A percentile compares a stretch with the other conserved stretches of the same genome.
These are phyloP conservation scores for Ampelocalamus luodianensis DNA, from an alignment of 176 grass and related monocot species.

Conservation along the genomic window DNA sequence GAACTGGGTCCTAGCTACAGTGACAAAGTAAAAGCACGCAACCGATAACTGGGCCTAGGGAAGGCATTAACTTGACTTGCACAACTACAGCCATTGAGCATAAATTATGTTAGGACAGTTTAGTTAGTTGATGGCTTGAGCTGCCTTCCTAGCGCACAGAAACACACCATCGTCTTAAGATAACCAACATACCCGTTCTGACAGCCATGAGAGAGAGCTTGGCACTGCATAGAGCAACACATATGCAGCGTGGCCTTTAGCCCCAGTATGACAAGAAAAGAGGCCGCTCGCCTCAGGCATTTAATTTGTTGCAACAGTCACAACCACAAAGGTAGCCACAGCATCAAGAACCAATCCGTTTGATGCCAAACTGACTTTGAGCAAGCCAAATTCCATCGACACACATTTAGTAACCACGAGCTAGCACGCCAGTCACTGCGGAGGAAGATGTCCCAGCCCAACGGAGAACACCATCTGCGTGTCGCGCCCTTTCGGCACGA, in stretches of 20 bases:
- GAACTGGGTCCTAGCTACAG: background rate
- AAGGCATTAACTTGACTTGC: background rate
- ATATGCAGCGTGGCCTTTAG: background rate
- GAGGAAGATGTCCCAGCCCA: background rate
- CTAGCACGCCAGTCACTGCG: background rate
- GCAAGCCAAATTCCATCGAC: background rate
- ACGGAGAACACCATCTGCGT: conserved; percentile 23
- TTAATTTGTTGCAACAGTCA: background rate
- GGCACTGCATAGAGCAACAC: background rate
- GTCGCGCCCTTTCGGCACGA: background rate
- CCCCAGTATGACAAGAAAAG: background rate
- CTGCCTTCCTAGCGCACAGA: background rate
- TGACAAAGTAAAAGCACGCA: background rate
- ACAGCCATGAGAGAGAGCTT: background rate
- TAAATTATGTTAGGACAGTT: background rate
- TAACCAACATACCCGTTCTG: no score
- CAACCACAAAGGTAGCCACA: background rate
- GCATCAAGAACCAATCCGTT: background rate
- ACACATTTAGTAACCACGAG: background rate
- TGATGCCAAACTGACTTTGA: background rate
- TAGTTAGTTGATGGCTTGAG: background rate
- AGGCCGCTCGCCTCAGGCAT: background rate
- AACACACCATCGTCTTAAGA: conserved; percentile 17
- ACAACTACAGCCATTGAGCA: background rate
- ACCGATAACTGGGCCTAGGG: background rate